These are phyloP conservation scores for Zygotorulaspora danielsina DNA, from an alignment of 805 yeast species.

Conservation along the genomic window DNA sequence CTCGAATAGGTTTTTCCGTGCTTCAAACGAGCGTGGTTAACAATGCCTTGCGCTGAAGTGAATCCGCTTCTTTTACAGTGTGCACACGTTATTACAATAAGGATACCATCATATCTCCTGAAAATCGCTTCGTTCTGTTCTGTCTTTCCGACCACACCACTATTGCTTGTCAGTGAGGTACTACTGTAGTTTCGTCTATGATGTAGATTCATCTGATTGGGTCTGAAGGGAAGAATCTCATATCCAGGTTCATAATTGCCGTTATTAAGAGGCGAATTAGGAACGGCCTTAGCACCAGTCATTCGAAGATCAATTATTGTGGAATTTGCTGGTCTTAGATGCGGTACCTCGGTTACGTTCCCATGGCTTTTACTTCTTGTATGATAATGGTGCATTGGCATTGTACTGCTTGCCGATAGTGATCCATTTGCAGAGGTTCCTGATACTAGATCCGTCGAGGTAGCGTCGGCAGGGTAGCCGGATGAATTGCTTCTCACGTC, in stretches of 20 bases:
- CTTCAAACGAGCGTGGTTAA: conserved; percentile 71
- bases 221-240: conserved; percentile 18
- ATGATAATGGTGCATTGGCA: conserved; percentile 29
- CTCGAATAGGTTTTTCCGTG: conserved; percentile 67
- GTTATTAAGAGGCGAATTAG: not conserved
- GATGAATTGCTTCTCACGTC: conserved; percentile 21
- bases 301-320: conserved; percentile 19
- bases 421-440: conserved; percentile 8
- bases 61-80: conserved; percentile 65
- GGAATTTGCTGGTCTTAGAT: conserved; percentile 22
- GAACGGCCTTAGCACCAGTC: conserved; percentile 17
- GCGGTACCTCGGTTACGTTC: conserved; percentile 16
- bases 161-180: conserved; percentile 41
- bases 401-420: conserved; percentile 16
- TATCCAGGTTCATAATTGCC: conserved; percentile 4
- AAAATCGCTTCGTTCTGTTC: conserved; percentile 49
- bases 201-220: conserved; percentile 28
- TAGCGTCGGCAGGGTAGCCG: conserved; percentile 42
- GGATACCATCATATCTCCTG: conserved; percentile 63
- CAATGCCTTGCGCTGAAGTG: conserved; percentile 74
- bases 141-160: conserved; percentile 45
- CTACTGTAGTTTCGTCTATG: conserved; percentile 34
- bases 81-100: conserved; percentile 65
- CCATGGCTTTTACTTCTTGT: conserved; percentile 35
- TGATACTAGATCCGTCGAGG: conserved; percentile 7